Evolutionary conservation across 441 rosid species (phyloP).

Genomic region (Corymbia calophylla): DNA sequence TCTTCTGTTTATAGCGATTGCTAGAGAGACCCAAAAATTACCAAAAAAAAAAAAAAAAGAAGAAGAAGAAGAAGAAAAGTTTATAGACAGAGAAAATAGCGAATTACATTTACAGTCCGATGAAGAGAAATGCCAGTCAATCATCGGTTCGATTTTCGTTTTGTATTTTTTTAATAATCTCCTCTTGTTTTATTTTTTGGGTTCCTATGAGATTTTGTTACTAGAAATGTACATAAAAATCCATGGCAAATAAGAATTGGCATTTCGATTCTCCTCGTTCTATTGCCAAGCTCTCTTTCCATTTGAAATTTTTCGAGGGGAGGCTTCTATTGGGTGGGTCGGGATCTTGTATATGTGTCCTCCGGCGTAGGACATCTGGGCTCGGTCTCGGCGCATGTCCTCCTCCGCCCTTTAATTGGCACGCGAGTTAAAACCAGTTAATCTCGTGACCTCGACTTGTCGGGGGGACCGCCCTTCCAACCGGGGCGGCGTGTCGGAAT

Average conservation of each 20-base stretch:
- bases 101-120: not conserved
- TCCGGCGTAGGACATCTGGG: not conserved
- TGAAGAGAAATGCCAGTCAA: not conserved
- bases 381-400: not conserved
- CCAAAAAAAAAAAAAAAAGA: fast-evolving
- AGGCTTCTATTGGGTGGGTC: not conserved
- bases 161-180: not conserved
- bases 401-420: not conserved
- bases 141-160: not conserved
- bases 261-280: not conserved
- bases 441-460: not conserved
- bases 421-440: too few species aligned
- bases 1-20: constrained; percentile 69
- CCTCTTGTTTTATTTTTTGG: not conserved
- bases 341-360: not conserved
- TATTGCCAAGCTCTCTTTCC: too few species aligned
- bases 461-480: too few species aligned
- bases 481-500: too few species aligned
- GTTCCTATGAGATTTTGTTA: not conserved
- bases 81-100: not conserved
- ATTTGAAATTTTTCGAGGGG: not conserved
- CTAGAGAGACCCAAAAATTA: not conserved
- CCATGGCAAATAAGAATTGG: not conserved
- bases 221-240: not conserved
- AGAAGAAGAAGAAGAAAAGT: not conserved